These are phyloP conservation scores for Torulaspora pretoriensis DNA, from an alignment of 1,139 yeast genomes.

Conservation along the genomic window DNA sequence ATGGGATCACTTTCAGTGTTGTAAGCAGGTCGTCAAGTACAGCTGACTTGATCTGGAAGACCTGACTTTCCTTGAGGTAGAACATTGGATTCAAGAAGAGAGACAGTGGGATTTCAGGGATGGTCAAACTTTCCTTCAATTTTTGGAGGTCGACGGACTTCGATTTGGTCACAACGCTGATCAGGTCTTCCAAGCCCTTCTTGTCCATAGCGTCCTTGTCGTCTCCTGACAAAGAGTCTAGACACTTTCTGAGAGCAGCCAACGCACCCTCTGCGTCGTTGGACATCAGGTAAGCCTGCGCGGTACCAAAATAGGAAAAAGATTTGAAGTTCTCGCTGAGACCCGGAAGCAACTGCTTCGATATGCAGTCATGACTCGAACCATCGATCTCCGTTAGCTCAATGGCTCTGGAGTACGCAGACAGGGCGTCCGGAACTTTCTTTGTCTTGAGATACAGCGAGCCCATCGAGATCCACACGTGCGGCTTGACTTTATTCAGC, in stretches of 20 bases:
- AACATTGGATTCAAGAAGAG: conserved; percentile 21
- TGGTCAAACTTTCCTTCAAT: conserved; percentile 8
- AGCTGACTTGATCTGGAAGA: conserved; percentile 14
- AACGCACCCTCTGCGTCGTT: conserved; percentile 22
- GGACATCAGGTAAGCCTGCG: conserved; percentile 27
- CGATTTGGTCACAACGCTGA: background rate
- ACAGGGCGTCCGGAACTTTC: conserved; percentile 61
- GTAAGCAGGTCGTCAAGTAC: background rate
- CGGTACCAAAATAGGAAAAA: conserved; percentile 31
- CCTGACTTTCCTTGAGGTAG: conserved; percentile 16
- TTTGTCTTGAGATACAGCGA: conserved; percentile 53
- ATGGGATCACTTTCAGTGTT: background rate
- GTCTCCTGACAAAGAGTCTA: conserved; percentile 12
- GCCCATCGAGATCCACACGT: conserved; percentile 66
- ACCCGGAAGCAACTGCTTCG: background rate
- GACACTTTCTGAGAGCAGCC: conserved; percentile 23
- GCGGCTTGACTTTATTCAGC: conserved; percentile 51
- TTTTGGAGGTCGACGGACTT: background rate
- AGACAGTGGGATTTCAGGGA: conserved; percentile 25
- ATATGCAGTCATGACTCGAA: background rate
- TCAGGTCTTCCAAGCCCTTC: conserved; percentile 15
- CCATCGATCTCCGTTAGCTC: conserved; percentile 8
- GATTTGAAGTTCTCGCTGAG: conserved; percentile 18
- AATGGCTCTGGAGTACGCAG: conserved; percentile 61
- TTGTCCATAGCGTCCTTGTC: conserved; percentile 19